phyloP scores from a whole-genome alignment of 768 basidiomycete species.

The Tylopilus sp. region DNA sequence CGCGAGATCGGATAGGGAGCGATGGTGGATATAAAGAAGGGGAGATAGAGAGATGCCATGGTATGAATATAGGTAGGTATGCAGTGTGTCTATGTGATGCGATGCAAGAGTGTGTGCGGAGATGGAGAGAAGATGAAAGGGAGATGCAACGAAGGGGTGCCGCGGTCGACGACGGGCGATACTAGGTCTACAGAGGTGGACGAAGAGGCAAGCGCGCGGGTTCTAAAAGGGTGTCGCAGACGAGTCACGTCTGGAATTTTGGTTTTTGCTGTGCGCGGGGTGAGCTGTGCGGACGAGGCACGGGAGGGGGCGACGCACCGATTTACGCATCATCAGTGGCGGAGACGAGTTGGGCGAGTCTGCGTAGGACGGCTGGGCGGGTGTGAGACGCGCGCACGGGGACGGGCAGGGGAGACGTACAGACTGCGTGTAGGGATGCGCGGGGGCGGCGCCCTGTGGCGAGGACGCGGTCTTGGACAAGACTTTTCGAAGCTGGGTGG shows the following conservation, averaged over 20 bases:
- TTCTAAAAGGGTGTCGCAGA: neutral
- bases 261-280: slow-evolving; percentile 24
- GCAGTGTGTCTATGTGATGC: slow-evolving; percentile 32
- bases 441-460: slow-evolving; percentile 33
- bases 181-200: slow-evolving; percentile 22
- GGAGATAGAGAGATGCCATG: slow-evolving; percentile 23
- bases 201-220: neutral
- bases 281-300: neutral
- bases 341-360: slow-evolving; percentile 39
- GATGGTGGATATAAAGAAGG: neutral
- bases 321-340: slow-evolving; percentile 57
- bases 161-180: slow-evolving; percentile 9
- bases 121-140: neutral
- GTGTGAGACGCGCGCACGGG: slow-evolving; percentile 4
- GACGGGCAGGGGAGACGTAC: slow-evolving; percentile 27
- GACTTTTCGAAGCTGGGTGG: slow-evolving; percentile 55
- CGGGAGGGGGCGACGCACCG: slow-evolving; percentile 30
- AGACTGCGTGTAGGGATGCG: slow-evolving; percentile 35
- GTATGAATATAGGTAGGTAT: slow-evolving; percentile 37
- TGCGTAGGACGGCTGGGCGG: slow-evolving; percentile 34
- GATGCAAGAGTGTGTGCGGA: slow-evolving; percentile 17
- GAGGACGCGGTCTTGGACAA: slow-evolving; percentile 48
- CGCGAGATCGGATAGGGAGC: neutral
- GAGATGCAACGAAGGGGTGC: slow-evolving; percentile 18
- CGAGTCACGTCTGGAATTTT: slow-evolving; percentile 32